Evolutionary conservation across 306 rosid genomes (phyloP).

Genomic region (Datisca glomerata): DNA sequence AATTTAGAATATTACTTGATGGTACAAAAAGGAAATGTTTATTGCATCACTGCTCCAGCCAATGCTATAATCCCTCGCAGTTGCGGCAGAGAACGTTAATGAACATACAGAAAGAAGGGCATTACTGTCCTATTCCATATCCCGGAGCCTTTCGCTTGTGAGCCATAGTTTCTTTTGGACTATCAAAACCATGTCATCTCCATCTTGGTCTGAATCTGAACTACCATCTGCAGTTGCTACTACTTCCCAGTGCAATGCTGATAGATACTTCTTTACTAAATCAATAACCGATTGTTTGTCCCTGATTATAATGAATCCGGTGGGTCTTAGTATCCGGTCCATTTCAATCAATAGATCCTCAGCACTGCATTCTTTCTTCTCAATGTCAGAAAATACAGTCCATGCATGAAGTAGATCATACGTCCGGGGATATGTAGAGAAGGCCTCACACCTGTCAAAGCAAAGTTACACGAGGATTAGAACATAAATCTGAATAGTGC

Average conservation of each 20-base stretch:
- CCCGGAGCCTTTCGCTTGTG: slow-evolving; percentile 57
- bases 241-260: slow-evolving; percentile 87
- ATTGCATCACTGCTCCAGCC: too few relatives aligned
- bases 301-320: slow-evolving; percentile 61
- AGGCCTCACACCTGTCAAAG: slow-evolving; percentile 70
- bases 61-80: too few relatives aligned
- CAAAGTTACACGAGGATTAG: background rate
- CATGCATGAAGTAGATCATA: slow-evolving; percentile 85
- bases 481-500: background rate
- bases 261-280: slow-evolving; percentile 47
- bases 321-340: slow-evolving; percentile 81
- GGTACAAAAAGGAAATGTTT: too few relatives aligned
- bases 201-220: slow-evolving; percentile 48
- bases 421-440: slow-evolving; percentile 89
- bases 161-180: slow-evolving; percentile 88
- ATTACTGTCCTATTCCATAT: slow-evolving; percentile 30
- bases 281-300: slow-evolving; percentile 66
- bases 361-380: slow-evolving; percentile 55
- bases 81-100: too few relatives aligned
- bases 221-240: slow-evolving; percentile 40
- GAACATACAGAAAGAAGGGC: too few relatives aligned
- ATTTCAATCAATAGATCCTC: slow-evolving; percentile 82
- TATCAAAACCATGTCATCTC: slow-evolving; percentile 44
- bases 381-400: slow-evolving; percentile 65
- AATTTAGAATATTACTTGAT: too few relatives aligned